These are phyloP conservation scores for Gentiana dahurica DNA, from an alignment of 257 asterid genomes.

Conservation along the genomic window DNA sequence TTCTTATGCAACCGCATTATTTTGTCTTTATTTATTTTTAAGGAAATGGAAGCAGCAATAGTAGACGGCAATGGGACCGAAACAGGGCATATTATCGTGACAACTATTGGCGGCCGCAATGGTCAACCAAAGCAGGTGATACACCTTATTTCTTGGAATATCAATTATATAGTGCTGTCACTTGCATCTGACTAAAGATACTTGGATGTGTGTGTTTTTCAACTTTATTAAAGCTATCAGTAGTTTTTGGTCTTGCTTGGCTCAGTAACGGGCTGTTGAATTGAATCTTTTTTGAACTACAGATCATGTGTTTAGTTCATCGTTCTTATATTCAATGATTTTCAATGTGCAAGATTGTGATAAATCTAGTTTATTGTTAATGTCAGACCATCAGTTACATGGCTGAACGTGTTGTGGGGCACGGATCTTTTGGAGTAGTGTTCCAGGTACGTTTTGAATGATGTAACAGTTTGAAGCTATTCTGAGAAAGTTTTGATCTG, in stretches of 20 bases:
- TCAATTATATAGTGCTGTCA: background rate
- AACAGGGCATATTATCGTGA: conserved; percentile 89
- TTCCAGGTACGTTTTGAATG: conserved; percentile 45
- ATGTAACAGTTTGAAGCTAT: background rate
- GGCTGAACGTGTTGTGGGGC: conserved; percentile 92
- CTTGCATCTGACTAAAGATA: background rate
- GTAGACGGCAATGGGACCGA: conserved; percentile 30
- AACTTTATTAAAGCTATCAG: background rate
- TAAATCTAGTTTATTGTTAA: background rate
- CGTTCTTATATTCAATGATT: too few relatives aligned
- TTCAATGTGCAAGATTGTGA: too few relatives aligned
- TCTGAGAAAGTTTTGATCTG: background rate
- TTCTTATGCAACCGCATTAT: background rate
- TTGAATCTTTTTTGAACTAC: background rate
- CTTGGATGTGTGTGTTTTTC: background rate
- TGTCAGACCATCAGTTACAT: conserved; percentile 72
- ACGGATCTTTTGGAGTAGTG: conserved; percentile 88
- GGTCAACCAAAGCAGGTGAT: conserved; percentile 89
- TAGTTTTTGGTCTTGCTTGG: background rate
- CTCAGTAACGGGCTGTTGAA: too few relatives aligned
- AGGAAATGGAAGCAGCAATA: conserved; percentile 89
- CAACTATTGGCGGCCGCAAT: conserved; percentile 88
- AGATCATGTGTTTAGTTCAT: too few relatives aligned
- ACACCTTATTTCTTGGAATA: too few relatives aligned
- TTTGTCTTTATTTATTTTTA: conserved; percentile 2